These are phyloP conservation scores for Rhizophora mangle DNA, from an alignment of 345 rosid species.

Conservation along the genomic window DNA sequence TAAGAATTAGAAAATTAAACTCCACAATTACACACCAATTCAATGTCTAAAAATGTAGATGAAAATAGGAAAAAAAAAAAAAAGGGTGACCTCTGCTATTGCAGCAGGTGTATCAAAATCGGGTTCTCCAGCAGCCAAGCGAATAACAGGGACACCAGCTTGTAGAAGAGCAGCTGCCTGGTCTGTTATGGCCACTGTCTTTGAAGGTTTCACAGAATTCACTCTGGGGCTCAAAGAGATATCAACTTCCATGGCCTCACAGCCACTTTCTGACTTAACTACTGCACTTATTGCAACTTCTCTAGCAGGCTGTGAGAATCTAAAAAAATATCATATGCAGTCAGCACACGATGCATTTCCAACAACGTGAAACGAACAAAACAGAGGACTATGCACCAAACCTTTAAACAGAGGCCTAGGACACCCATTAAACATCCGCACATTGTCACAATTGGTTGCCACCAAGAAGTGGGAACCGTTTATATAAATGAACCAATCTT, in stretches of 20 bases:
- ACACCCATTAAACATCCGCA: too few relatives aligned
- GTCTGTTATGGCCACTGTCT: conserved; percentile 89
- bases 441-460: too few relatives aligned
- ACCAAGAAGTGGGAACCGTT: too few relatives aligned
- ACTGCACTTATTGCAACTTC: conserved; percentile 35
- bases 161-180: conserved; percentile 87
- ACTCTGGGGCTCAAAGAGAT: conserved; percentile 78
- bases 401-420: background rate
- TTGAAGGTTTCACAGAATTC: conserved; percentile 78
- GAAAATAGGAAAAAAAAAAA: background rate
- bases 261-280: conserved; percentile 42
- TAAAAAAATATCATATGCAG: conserved; percentile 1
- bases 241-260: conserved; percentile 49
- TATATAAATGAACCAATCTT: too few relatives aligned
- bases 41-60: background rate
- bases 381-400: background rate
- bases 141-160: conserved; percentile 83
- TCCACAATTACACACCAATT: background rate
- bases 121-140: conserved; percentile 97
- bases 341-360: background rate
- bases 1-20: background rate
- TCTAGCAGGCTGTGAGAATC: conserved; percentile 35
- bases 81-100: conserved; percentile 62
- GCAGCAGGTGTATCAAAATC: conserved; percentile 85
- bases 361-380: conserved; percentile 3